Base-by-base conservation (phyloP, 2,329 filamentous ascomycete species). In the Acrocalymma vagum region DNA sequence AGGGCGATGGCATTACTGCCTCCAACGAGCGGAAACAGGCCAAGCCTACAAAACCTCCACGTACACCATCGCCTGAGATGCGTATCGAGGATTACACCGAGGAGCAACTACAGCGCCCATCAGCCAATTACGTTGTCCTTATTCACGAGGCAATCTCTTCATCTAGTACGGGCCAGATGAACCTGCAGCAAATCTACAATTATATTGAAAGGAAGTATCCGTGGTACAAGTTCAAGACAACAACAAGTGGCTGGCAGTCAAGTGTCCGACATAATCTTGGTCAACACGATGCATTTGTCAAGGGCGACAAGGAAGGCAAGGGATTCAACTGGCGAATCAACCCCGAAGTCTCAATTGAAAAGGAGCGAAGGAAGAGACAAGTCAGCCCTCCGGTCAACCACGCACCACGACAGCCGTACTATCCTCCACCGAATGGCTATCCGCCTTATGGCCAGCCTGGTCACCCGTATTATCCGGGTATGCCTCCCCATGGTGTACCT, bases 101-200 rank as follows among this genome's bases (percentile, higher is more conserved):
- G 23, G 88, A 91, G 59, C 85, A 91, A 69, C 75, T 91, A 34
- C 82, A 84, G 42, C 88, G 89, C 67, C 83, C 83, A 2, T 77
- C 75, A 4, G 77, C 80, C 45, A 85, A 84, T 22, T 86, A 86
- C 55, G 81, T 84, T 7, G 77, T 83, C 17, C 75, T 86, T 27
- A 83, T 86, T 37, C 82, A 84, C 53, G 82, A 85, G 60, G 78
- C 79, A 10, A 76, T 86, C 20, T 77, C 79, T 2, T 78, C 81
- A 24, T 78, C 81, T 24, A 72, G 72, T 18, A 78, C 72, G 14
- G 75, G 75, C 5, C 76, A 79, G 42, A 82, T 85, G 73, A 83
- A 84, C 30, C 69, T 86, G 20, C 83, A 85, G 57, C 81, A 85
- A 55, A 86, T 86, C 29, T 86, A 86, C 62, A 78, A 81, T 49